These are phyloP conservation scores for Picea glauca DNA, from an alignment of 75 land plant genomes.

Conservation along the genomic window DNA sequence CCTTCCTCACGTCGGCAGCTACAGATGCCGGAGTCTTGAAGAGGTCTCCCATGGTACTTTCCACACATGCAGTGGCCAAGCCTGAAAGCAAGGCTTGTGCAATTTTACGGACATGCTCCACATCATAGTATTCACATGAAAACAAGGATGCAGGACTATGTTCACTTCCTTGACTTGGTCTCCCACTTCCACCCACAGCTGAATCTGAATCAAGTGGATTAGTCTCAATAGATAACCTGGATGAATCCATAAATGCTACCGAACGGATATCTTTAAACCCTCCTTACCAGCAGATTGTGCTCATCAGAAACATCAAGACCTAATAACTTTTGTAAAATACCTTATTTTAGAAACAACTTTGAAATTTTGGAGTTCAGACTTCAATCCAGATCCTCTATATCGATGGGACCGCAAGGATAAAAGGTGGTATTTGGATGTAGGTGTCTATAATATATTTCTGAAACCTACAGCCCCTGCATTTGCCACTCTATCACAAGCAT, in stretches of 20 bases:
- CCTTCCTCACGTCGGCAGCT: conserved; percentile 63
- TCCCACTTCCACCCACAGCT: background rate
- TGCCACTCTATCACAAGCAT: background rate
- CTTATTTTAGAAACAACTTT: background rate
- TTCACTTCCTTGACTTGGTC: background rate
- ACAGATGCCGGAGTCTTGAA: conserved; percentile 63
- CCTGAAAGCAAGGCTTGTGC: conserved; percentile 59
- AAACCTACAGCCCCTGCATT: background rate
- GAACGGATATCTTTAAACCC: background rate
- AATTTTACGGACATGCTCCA: conserved; percentile 56
- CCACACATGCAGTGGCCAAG: conserved; percentile 78
- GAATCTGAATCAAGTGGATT: background rate
- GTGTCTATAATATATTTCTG: background rate
- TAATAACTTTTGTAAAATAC: background rate
- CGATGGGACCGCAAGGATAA: background rate
- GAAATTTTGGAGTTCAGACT: background rate
- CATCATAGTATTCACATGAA: conserved; percentile 57
- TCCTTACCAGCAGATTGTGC: background rate
- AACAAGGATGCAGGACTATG: conserved; percentile 3
- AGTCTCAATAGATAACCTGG: background rate
- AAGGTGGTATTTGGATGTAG: background rate
- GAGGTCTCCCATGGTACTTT: conserved; percentile 70
- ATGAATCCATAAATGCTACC: background rate
- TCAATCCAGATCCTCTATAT: background rate
- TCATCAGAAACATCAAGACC: background rate